Conservation (phyloP, 2,329 filamentous ascomycete genomes). For the Calonectria multiphialidica region DNA sequence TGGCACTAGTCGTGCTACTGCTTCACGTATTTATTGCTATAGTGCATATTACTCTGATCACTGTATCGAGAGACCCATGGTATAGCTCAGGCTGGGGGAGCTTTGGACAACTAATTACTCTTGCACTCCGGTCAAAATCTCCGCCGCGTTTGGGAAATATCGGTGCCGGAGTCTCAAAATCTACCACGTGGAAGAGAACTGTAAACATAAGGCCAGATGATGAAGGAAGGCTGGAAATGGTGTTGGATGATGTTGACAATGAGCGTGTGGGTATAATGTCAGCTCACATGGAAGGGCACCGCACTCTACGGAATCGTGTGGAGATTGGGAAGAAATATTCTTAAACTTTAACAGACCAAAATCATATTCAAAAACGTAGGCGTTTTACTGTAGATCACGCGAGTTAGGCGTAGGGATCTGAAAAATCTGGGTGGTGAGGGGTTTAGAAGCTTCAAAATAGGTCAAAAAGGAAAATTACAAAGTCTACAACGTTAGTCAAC, state of each 20-base stretch:
- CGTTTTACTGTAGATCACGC: too few relatives aligned
- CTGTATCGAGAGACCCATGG: neutral
- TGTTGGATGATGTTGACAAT: neutral
- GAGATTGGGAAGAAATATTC: neutral
- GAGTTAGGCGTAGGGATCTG: too few relatives aligned
- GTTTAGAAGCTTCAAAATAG: too few relatives aligned
- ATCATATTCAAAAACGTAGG: too few relatives aligned
- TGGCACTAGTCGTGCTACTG: neutral
- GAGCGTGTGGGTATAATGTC: neutral
- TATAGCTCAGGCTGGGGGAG: conserved; percentile 6
- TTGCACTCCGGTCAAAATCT: conserved; percentile 10
- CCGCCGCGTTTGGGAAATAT: neutral
- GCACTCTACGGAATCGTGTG: neutral
- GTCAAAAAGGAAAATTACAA: too few relatives aligned
- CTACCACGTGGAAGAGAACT: neutral
- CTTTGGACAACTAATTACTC: conserved; percentile 3
- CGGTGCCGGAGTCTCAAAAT: neutral
- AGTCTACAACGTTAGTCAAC: too few relatives aligned
- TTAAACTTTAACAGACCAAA: too few relatives aligned
- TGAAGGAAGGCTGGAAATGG: conserved; percentile 10
- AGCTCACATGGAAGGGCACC: neutral
- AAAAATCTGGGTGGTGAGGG: too few relatives aligned
- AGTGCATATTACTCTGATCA: neutral
- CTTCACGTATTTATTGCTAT: neutral
- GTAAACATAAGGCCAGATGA: neutral